Base-by-base conservation (phyloP, 2,329 filamentous ascomycete genomes). In the Coniella vitis region DNA sequence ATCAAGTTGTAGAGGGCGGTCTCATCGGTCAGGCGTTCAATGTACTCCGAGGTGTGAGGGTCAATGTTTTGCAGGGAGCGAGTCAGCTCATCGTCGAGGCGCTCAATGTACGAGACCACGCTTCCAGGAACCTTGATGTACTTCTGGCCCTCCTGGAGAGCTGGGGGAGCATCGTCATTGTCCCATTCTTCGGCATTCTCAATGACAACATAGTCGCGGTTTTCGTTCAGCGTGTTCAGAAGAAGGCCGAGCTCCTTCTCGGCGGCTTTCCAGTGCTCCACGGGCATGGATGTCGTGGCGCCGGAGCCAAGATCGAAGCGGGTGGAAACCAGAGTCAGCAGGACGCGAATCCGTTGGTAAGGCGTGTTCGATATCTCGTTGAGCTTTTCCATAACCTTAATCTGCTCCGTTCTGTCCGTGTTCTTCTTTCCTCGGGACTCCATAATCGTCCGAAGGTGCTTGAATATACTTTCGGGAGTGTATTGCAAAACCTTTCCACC, bases 351-450 rank as follows among this genome's bases (percentile, higher is more conserved):
- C 66, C 83, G 83, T 72, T 97, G 93, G 73, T 98, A 98, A 45
- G 94, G 90, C 46, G 85, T 93, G 61, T 79, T 80, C 56, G 93
- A 82, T 56, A 98, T 90, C 65, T 95, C 90, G 62, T 84, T 74
- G 47, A 98, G 80, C 75, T 90, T 95, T 78, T 97, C 93, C 90
- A 98, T 95, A 45, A 91, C 85, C 69, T 86, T 85, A 69, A 98
- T 97, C 72, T 98, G 93, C 71, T 98, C 93, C 40, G 81, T 65
- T 42, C 90, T 85, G 68, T 98, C 93, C 56, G 93, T 96, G 76
- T 97, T 97, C 81, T 98, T 98, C 78, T 95, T 94, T 66, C 93
- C 93, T 74, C 93, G 82, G 51, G 91, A 90, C 74, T 98, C 93
- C 65, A 97, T 77, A 63, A 98, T 97, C 45, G 83, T 81, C 50